phyloP scores from a whole-genome alignment of 2,329 filamentous ascomycete species.

The Neurospora sp. region DNA sequence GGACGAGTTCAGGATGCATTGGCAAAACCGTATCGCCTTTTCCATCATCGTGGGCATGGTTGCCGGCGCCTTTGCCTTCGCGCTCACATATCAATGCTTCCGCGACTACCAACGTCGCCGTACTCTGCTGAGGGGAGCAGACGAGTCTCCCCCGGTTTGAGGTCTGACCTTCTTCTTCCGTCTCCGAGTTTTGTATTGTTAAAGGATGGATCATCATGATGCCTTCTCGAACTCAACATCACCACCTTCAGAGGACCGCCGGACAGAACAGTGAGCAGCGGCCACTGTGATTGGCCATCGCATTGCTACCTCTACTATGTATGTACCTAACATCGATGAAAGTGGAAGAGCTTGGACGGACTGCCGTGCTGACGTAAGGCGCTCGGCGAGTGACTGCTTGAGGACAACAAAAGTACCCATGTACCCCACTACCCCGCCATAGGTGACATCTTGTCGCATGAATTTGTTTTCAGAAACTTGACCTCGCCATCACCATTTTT shows the following conservation, averaged over 20 bases:
- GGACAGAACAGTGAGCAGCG: background rate
- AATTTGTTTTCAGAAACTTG: background rate
- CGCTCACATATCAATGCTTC: slow-evolving; percentile 5
- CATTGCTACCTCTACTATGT: background rate
- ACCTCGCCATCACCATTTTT: background rate
- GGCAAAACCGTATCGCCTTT: slow-evolving; percentile 1
- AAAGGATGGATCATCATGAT: background rate
- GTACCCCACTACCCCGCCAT: slow-evolving; percentile 4
- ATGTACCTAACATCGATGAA: background rate
- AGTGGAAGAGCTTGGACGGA: slow-evolving; percentile 7
- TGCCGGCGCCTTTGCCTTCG: slow-evolving; percentile 6
- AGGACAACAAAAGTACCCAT: background rate
- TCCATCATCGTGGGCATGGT: slow-evolving; percentile 6
- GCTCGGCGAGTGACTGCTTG: background rate
- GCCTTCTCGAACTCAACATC: background rate
- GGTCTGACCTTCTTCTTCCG: background rate
- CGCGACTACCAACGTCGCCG: background rate
- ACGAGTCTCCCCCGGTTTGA: background rate
- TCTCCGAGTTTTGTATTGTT: background rate
- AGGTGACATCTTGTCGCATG: slow-evolving; percentile 3
- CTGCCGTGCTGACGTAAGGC: background rate
- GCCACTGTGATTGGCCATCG: background rate
- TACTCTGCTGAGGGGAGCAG: background rate
- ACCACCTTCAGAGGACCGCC: background rate
- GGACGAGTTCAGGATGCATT: background rate